phyloP scores from a whole-genome alignment of 2,329 filamentous ascomycete genomes.

The Fusarium succisae region DNA sequence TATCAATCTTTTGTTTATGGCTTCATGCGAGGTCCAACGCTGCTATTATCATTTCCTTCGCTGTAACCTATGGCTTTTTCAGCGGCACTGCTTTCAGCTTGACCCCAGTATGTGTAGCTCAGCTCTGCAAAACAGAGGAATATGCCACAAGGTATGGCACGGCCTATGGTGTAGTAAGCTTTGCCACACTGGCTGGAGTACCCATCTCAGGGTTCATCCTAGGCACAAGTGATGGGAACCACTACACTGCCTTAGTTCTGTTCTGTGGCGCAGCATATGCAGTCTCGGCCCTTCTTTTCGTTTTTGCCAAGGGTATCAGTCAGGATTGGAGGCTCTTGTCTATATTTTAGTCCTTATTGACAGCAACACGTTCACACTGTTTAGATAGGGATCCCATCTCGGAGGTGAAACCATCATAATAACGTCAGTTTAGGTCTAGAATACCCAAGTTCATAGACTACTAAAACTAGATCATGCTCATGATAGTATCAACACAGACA shows the following conservation, averaged over 20 bases:
- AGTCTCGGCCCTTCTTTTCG: not conserved
- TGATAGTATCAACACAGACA: rapidly evolving
- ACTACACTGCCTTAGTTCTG: not conserved
- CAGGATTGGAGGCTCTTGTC: not conserved
- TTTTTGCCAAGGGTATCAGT: rapidly evolving
- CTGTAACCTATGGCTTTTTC: not conserved
- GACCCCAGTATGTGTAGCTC: not conserved
- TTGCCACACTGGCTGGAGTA: not conserved
- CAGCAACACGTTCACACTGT: rapidly evolving
- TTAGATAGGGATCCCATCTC: rapidly evolving
- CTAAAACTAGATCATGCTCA: rapidly evolving
- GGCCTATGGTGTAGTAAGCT: not conserved
- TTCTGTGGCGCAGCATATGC: not conserved
- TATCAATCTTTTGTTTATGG: not conserved
- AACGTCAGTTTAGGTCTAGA: rapidly evolving
- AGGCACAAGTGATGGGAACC: not conserved
- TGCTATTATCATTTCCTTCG: not conserved
- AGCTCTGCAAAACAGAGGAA: not conserved
- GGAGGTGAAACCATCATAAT: rapidly evolving
- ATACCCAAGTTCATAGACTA: rapidly evolving
- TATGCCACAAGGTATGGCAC: not conserved
- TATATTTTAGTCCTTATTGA: not conserved
- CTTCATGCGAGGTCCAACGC: not conserved
- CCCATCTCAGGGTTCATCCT: rapidly evolving
- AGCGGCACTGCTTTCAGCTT: not conserved